Evolutionary conservation across 345 rosid genomes (phyloP), one percentile per base, ranked within the genome.

Genomic region (Sisymbrium irio): DNA sequence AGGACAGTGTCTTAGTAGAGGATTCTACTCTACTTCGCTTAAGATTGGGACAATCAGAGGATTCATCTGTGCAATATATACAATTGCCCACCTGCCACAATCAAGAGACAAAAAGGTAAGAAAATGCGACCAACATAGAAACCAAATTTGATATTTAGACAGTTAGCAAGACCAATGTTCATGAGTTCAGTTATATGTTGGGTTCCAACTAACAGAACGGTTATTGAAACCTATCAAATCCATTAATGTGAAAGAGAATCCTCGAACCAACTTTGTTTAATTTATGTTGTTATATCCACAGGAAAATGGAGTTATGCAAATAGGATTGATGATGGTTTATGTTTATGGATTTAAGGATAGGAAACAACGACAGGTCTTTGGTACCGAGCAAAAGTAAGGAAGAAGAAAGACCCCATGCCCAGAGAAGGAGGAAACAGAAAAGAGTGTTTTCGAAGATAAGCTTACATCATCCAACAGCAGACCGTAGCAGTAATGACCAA

Each of bases 401-500:
- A 19, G 28, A 49, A 49, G 13, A 49, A 49, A 49, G 14, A 49
- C 6, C 6, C 53, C 2, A 8, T 47, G 53, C 51, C 17, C 5
- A 46, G 25, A 46, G 51, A 45, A 36, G 40, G 40, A 36, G 4
- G 11, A 46, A 35, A 7, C 47, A 46, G 4, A 18, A 18, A 28
- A 11, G 56, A 10, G 55, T 50, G 25, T 50, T 46, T 66, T 62
- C 18, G 64, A 79, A 18, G 45, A 58, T 49, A 58, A 76, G 82
- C 93, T 53, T 56, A 94, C 98, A 94, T 94, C 97, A 94, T 91
- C 98, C 97, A 89, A 78, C 98, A 94, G 77, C 96, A 89, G 65
- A 89, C 88, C 35, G 96, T 88, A 15, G 98, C 96, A 22, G 98
- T 94, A 54, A 91, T 78, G 65, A 94, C 90, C 93, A 94, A 82